These are phyloP conservation scores for Fagopyrum esculentum DNA, from an alignment of 148 eudicot genomes.

Conservation along the genomic window DNA sequence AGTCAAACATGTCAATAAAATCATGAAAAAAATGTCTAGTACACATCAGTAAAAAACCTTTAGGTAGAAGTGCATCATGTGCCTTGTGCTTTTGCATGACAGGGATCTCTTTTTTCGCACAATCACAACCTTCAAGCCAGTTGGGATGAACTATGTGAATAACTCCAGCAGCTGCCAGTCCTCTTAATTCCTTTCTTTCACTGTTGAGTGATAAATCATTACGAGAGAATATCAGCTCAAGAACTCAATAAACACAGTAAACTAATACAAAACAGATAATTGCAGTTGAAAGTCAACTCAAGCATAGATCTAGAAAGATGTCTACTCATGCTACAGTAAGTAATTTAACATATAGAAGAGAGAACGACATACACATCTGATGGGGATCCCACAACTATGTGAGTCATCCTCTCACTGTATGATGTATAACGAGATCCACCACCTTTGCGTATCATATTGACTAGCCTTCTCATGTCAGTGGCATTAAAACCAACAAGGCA, in stretches of 20 bases:
- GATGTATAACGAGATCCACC: slow-evolving; percentile 95
- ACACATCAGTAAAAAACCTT: slow-evolving; percentile 40
- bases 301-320: not conserved
- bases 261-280: not conserved
- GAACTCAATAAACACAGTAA: slow-evolving; percentile 7
- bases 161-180: slow-evolving; percentile 82
- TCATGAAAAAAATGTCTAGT: not conserved
- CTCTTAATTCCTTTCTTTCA: slow-evolving; percentile 74
- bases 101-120: slow-evolving; percentile 72
- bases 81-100: slow-evolving; percentile 79
- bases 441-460: slow-evolving; percentile 77
- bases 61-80: slow-evolving; percentile 69
- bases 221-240: not conserved
- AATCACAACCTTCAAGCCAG: slow-evolving; percentile 91
- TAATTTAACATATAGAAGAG: not conserved
- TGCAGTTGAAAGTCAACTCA: not conserved
- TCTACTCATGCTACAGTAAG: not conserved
- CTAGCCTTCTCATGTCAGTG: slow-evolving; percentile 67
- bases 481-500: slow-evolving; percentile 69
- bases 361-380: slow-evolving; percentile 66
- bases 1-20: not conserved
- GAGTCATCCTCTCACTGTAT: slow-evolving; percentile 74
- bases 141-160: slow-evolving; percentile 49
- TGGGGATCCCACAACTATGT: slow-evolving; percentile 78
- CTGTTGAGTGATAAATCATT: slow-evolving; percentile 33